phyloP scores from a whole-genome alignment of 331 rosid genomes.

The Rhamnella rubrinervis region DNA sequence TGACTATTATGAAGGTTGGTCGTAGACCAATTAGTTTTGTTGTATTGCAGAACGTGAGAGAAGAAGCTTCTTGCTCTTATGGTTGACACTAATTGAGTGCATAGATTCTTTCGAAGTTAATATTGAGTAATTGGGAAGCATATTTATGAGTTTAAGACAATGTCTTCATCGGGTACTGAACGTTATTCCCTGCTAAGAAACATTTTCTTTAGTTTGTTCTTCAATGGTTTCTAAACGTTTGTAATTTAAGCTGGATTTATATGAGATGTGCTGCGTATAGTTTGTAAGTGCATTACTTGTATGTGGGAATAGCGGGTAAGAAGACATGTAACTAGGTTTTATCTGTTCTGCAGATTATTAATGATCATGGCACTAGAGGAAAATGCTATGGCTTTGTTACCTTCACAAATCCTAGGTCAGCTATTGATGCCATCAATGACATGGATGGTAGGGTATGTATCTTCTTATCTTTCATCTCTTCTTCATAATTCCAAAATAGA shows the following conservation, averaged over 20 bases:
- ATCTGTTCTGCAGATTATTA: constrained; percentile 57
- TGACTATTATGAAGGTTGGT: too few relatives aligned
- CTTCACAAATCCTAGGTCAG: constrained; percentile 84
- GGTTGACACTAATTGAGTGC: too few relatives aligned
- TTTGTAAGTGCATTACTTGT: not conserved
- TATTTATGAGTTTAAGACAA: too few relatives aligned
- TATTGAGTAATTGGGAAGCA: too few relatives aligned
- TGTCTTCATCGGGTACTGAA: too few relatives aligned
- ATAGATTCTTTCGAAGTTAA: too few relatives aligned
- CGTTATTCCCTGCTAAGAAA: too few relatives aligned
- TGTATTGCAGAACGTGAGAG: too few relatives aligned
- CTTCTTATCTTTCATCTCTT: not conserved
- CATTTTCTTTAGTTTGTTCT: not conserved
- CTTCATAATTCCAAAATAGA: not conserved
- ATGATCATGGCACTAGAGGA: constrained; percentile 66
- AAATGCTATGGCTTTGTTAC: constrained; percentile 95
- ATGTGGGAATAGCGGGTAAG: not conserved
- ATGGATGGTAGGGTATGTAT: constrained; percentile 89
- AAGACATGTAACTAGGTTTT: not conserved
- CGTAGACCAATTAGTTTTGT: too few relatives aligned
- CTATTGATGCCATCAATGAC: constrained; percentile 76
- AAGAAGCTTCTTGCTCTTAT: too few relatives aligned
- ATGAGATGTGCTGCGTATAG: not conserved
- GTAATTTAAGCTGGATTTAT: not conserved
- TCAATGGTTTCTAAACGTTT: not conserved